phyloP scores from a whole-genome alignment of 108 stramenopile species.

The Aurantiochytrium sp. region DNA sequence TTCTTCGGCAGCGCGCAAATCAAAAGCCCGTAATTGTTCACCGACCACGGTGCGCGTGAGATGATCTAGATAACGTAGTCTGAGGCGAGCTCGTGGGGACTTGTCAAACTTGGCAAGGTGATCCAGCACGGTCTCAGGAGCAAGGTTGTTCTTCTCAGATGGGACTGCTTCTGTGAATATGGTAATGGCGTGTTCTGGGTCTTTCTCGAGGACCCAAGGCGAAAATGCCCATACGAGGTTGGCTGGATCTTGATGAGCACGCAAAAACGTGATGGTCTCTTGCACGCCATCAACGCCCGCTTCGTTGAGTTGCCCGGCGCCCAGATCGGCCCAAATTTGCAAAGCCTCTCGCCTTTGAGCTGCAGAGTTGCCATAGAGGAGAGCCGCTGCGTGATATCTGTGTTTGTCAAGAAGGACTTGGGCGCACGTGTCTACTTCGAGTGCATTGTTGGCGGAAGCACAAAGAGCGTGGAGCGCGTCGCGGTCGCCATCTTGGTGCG shows the following conservation, averaged over 20 bases:
- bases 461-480: not conserved
- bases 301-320: not conserved
- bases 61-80: not conserved
- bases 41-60: no score
- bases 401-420: not conserved
- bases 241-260: not conserved
- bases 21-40: not conserved
- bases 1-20: not conserved
- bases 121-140: not conserved
- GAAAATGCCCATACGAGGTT: conserved; percentile 1
- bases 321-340: not conserved
- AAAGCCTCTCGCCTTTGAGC: not conserved
- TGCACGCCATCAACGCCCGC: not conserved
- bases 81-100: not conserved
- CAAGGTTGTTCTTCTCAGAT: not conserved
- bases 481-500: not conserved
- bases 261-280: not conserved
- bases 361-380: not conserved
- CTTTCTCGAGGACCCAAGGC: not conserved
- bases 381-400: not conserved
- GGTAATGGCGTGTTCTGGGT: not conserved
- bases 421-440: not conserved
- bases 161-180: not conserved
- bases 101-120: not conserved
- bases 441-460: not conserved